Evolutionary conservation across 148 eudicot species (phyloP).

Genomic region (Arctostaphylos glauca): DNA sequence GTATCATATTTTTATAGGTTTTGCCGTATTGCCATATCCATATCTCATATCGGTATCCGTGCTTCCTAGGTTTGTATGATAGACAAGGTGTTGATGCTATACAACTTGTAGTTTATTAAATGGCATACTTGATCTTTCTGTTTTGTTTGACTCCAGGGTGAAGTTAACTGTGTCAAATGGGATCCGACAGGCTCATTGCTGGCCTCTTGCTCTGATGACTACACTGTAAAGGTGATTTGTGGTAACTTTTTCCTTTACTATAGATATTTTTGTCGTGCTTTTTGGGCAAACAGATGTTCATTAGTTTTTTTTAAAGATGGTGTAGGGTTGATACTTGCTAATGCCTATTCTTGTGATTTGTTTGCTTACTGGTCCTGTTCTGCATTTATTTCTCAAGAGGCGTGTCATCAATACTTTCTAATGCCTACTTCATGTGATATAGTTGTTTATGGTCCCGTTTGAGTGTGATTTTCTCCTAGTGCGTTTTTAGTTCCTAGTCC

Average conservation of each 20-base stretch:
- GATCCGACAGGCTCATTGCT: constrained; percentile 68
- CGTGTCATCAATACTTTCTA: neutral
- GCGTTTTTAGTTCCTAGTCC: neutral
- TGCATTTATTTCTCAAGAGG: neutral
- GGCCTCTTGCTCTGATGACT: constrained; percentile 81
- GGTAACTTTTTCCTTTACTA: constrained; percentile 46
- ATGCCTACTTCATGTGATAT: neutral
- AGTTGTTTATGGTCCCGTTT: neutral
- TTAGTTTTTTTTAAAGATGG: constrained; percentile 34
- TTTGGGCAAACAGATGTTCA: too few species aligned
- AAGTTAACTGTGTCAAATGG: constrained; percentile 81
- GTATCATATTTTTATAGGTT: too few species aligned
- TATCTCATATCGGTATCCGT: too few species aligned
- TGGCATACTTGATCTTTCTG: constrained; percentile 17
- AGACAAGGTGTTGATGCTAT: neutral
- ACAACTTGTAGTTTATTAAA: neutral
- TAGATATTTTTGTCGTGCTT: too few species aligned
- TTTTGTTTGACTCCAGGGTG: constrained; percentile 46
- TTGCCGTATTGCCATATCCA: too few species aligned
- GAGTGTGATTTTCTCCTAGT: neutral
- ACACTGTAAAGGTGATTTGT: constrained; percentile 58
- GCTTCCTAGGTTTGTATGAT: neutral
- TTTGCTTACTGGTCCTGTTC: neutral
- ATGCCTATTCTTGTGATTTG: neutral
- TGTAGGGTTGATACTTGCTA: constrained; percentile 59